Percentiles rank a stretch among this genome's conserved stretches.
Conservation (phyloP, 1,284 basidiomycete genomes). For the Wallemia mellicola region DNA sequence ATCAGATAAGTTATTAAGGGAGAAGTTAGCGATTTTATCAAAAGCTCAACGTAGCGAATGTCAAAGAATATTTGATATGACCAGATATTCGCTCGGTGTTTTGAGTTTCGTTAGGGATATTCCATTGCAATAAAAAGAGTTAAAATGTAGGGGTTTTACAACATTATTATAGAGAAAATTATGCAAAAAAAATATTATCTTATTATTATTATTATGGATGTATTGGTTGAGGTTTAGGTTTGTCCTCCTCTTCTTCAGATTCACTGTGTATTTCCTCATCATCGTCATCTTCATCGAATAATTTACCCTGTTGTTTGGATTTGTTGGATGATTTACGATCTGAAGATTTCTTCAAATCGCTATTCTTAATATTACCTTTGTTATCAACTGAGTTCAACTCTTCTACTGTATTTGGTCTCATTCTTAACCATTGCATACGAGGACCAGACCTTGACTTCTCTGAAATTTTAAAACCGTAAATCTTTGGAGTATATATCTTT, state of each 20-base stretch:
- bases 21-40: constrained; percentile 26
- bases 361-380: background rate
- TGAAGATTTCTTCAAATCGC: too few relatives aligned
- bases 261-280: constrained; percentile 4
- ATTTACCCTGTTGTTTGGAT: constrained; percentile 1
- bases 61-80: constrained; percentile 24
- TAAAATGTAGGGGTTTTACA: too few relatives aligned
- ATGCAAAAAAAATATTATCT: background rate
- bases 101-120: constrained; percentile 11
- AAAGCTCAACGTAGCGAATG: constrained; percentile 39
- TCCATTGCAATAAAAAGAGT: background rate
- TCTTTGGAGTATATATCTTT: constrained; percentile 65
- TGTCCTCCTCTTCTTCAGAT: background rate
- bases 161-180: background rate
- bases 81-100: constrained; percentile 16
- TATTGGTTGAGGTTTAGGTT: background rate
- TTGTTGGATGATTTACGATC: too few relatives aligned
- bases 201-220: too few relatives aligned
- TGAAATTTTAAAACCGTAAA: constrained; percentile 43
- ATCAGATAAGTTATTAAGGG: constrained; percentile 29
- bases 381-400: constrained; percentile 55
- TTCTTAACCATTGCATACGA: constrained; percentile 79
- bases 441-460: constrained; percentile 51
- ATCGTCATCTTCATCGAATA: constrained; percentile 6
- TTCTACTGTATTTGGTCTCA: constrained; percentile 44